These are phyloP conservation scores for Saccharomyces mikatae DNA, from an alignment of 805 yeast species.

Conservation along the genomic window DNA sequence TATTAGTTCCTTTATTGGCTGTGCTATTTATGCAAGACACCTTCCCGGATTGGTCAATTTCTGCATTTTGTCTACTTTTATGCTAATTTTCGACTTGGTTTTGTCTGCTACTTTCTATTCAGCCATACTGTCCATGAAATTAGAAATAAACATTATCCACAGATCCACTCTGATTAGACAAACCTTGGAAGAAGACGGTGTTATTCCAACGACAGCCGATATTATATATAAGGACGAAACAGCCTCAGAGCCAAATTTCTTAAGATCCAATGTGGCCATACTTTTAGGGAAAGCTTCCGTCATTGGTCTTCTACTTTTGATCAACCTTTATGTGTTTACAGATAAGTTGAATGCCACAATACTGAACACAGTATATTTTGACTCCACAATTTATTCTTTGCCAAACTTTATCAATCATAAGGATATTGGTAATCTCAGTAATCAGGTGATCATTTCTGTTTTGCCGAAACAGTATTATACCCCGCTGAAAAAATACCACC, in stretches of 20 bases:
- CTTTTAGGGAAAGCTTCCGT: slow-evolving; percentile 52
- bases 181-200: slow-evolving; percentile 87
- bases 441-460: slow-evolving; percentile 50
- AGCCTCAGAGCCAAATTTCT: slow-evolving; percentile 14
- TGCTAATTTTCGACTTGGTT: slow-evolving; percentile 61
- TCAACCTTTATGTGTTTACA: slow-evolving; percentile 64
- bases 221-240: slow-evolving; percentile 40
- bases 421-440: slow-evolving; percentile 26
- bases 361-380: slow-evolving; percentile 22
- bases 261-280: slow-evolving; percentile 36
- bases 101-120: slow-evolving; percentile 73
- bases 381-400: slow-evolving; percentile 35
- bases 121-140: slow-evolving; percentile 74
- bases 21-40: slow-evolving; percentile 54
- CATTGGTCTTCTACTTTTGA: slow-evolving; percentile 49
- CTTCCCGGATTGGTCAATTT: slow-evolving; percentile 74
- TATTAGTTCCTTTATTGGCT: slow-evolving; percentile 55
- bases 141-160: slow-evolving; percentile 80
- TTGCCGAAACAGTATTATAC: slow-evolving; percentile 49
- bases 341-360: slow-evolving; percentile 61
- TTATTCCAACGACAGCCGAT: slow-evolving; percentile 63
- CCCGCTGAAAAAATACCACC: slow-evolving; percentile 47
- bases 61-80: slow-evolving; percentile 63
- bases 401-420: slow-evolving; percentile 32
- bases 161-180: slow-evolving; percentile 66